Conservation (phyloP, 352 stramenopile species). For the Blastocystis sp. region DNA sequence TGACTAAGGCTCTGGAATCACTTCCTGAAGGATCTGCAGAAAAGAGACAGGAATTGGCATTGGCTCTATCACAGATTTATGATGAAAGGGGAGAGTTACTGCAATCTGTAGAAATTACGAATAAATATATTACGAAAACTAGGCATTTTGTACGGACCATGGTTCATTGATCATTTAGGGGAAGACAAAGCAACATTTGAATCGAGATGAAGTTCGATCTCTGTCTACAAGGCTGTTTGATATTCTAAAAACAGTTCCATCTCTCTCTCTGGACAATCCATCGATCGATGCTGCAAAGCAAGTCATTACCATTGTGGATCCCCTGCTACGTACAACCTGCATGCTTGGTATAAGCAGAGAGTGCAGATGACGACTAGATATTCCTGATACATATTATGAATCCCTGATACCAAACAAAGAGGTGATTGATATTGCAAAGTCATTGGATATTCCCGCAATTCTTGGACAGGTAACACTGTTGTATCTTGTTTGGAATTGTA, state of each 20-base stretch:
- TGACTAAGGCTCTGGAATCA: neutral
- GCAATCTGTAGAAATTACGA: constrained; percentile 22
- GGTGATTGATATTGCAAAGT: neutral
- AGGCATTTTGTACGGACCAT: neutral
- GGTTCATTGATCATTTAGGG: neutral
- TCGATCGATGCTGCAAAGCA: neutral
- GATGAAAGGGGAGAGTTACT: constrained; percentile 35
- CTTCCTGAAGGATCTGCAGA: neutral
- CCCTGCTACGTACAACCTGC: neutral
- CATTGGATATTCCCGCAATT: neutral
- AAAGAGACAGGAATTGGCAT: neutral
- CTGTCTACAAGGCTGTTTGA: neutral
- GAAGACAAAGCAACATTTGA: neutral
- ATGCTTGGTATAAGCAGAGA: neutral
- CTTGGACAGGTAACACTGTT: neutral
- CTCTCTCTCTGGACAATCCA: neutral
- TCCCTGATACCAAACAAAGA: neutral
- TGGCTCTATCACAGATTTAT: constrained; percentile 19
- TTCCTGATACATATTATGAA: neutral
- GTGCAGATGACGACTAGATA: neutral
- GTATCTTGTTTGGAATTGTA: neutral
- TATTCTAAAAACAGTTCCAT: neutral
- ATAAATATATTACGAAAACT: constrained; percentile 36
- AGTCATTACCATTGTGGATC: neutral
- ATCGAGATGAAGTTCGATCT: neutral